phyloP scores from a whole-genome alignment of 2,329 filamentous ascomycete species.

The Blumeria graminis region DNA sequence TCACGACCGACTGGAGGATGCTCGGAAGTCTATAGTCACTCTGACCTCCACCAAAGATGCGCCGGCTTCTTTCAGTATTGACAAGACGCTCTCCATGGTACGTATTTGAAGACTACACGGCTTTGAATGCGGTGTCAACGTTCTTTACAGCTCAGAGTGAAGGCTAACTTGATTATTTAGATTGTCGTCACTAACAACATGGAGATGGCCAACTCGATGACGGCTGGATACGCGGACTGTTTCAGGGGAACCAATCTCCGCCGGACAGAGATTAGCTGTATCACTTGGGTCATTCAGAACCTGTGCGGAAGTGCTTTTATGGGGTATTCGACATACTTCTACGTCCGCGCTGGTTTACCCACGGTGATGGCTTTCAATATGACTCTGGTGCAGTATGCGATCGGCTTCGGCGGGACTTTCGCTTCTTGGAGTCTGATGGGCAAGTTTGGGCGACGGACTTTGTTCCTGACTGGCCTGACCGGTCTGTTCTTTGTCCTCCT shows the following conservation, averaged over 20 bases:
- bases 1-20: slow-evolving; percentile 20
- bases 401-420: slow-evolving; percentile 36
- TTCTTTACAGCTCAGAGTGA: slow-evolving; percentile 5
- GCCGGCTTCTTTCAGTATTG: slow-evolving; percentile 20
- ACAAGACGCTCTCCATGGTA: slow-evolving; percentile 62
- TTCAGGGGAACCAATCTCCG: slow-evolving; percentile 25
- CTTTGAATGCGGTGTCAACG: neutral
- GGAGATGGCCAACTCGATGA: slow-evolving; percentile 42
- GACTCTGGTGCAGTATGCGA: slow-evolving; percentile 35
- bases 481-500: slow-evolving; percentile 29
- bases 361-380: slow-evolving; percentile 31
- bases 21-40: slow-evolving; percentile 9
- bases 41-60: slow-evolving; percentile 6
- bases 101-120: neutral
- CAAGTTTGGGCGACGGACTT: slow-evolving; percentile 34
- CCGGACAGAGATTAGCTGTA: slow-evolving; percentile 27
- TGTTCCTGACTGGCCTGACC: slow-evolving; percentile 33
- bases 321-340: slow-evolving; percentile 38
- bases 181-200: slow-evolving; percentile 75
- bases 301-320: slow-evolving; percentile 38
- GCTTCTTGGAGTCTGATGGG: slow-evolving; percentile 40
- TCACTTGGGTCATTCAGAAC: slow-evolving; percentile 34
- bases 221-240: slow-evolving; percentile 53
- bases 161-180: slow-evolving; percentile 14
- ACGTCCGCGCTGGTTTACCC: slow-evolving; percentile 30